Base-by-base conservation (phyloP, 2,329 filamentous ascomycete genomes). In the Scolecobasidium constrictum region DNA sequence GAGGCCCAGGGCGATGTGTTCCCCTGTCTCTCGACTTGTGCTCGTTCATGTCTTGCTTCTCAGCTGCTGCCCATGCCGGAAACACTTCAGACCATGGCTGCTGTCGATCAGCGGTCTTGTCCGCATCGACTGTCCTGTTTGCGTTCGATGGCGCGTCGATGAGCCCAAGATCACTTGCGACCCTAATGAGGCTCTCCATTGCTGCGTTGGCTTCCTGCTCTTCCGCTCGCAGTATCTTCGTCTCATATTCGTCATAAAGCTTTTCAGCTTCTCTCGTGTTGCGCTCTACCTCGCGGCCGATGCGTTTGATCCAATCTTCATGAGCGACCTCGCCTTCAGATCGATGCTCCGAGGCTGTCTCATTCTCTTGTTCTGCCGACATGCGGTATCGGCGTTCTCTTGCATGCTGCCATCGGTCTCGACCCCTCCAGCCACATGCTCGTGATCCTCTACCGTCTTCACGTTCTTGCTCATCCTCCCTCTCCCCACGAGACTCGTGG, bases 41-140 rank as follows among this genome's bases (percentile, higher is more conserved):
- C 15, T 34, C 23, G 4, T 34, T 21, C 33, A 19, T 19, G 17
- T 39, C 11, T 5, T 39, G 21, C 12, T 22, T 13, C 4, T 20
- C 35, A 16, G 17, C 21, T 2, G 37, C 26, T 3, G 18, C 22
- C 40, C 40, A 42, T 15, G 40, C 18, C 21, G 40, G 40, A n/a
- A 42, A 42, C 21, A 42, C n/a, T 17, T 37, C 40, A 5, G n/a
- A 26, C 40, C 40, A 42, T 19, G 38, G 11, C n/a, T n/a, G n/a
- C n/a, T n/a, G n/a, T n/a, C n/a, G n/a, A n/a, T n/a, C n/a, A n/a
- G n/a, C n/a, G n/a, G n/a, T n/a, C n/a, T n/a, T n/a, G n/a, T n/a
- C n/a, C n/a, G n/a, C n/a, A n/a, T n/a, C n/a, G n/a, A n/a, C n/a
- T n/a, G n/a, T n/a, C n/a, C n/a, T n/a, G n/a, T n/a, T n/a, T n/a